Base-by-base conservation (phyloP, 768 basidiomycete species). In the Nidularia sp. region DNA sequence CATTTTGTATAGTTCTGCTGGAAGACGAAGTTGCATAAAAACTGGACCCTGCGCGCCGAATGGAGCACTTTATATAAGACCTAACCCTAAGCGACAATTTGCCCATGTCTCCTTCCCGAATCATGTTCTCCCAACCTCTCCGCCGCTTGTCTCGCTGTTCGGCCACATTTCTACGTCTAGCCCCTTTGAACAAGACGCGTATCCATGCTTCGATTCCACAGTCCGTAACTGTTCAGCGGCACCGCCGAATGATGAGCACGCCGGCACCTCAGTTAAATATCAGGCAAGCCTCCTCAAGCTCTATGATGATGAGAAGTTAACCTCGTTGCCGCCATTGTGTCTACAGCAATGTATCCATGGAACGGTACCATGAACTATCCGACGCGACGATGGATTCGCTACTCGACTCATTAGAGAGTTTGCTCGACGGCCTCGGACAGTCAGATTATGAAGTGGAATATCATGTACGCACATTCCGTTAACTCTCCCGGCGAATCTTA, bases 391-490 rank as follows among this genome's bases (percentile, higher is more conserved):
- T 97, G 93, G 83, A 86, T 48, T 66, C 64, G 6, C 64, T 96
- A 15, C 78, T 93, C 13, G 90, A 90, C 51, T 78, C 76, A 2
- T 69, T 96, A 31, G 94, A 97, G 62, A 71, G 72, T 8, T 58
- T 92, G 29, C 63, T 95, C n/a, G 88, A 92, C 51, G 73, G 67
- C 31, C 53, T 77, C 5, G 80, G 71, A 9, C 74, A 82, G 50
- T 66, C 80, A 0, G 70, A 70, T 1, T 85, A 82, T 57, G 93
- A 97, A 66, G 88, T 97, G 15, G 94, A 96, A 66, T 96, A 96
- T 66, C 84, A 85, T 62, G 93, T 93, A 63, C 50, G 86, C 59
- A 29, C 45, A 15, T 43, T 46, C 39, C 12, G 10, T 48, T 33
- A 36, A 44, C 1, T 53, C 29, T 33, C 13, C 33, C 34, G 8